Evolutionary conservation across 768 basidiomycete genomes (phyloP).

Genomic region (Tricholoma saponaceum): DNA sequence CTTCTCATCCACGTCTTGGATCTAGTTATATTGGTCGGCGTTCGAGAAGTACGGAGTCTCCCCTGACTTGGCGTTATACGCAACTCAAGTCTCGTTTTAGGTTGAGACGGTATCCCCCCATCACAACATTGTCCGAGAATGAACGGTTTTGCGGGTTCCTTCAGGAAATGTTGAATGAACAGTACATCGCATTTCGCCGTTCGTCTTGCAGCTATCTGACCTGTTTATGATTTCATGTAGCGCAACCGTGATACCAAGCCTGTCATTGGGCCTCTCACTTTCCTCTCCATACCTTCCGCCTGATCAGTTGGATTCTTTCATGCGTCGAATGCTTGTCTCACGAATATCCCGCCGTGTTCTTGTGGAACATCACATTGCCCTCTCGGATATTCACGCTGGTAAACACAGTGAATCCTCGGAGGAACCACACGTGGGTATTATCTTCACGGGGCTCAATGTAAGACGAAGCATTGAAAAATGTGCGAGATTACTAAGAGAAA

Average conservation of each 20-base stretch:
- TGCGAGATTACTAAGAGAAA: constrained; percentile 46
- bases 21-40: constrained; percentile 81
- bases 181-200: constrained; percentile 45
- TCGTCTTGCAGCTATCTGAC: constrained; percentile 2
- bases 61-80: background rate
- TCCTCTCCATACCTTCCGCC: constrained; percentile 76
- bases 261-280: constrained; percentile 81
- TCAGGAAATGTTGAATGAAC: constrained; percentile 59
- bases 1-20: constrained; percentile 4
- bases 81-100: constrained; percentile 31
- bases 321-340: constrained; percentile 88
- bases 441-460: constrained; percentile 71
- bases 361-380: constrained; percentile 83
- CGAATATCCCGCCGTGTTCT: constrained; percentile 87
- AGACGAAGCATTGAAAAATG: constrained; percentile 71
- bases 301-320: constrained; percentile 79
- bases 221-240: constrained; percentile 29
- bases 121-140: constrained; percentile 73
- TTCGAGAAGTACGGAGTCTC: constrained; percentile 64
- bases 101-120: constrained; percentile 68
- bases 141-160: constrained; percentile 75
- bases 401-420: constrained; percentile 27
- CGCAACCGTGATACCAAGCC: constrained; percentile 73
- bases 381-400: constrained; percentile 56
- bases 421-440: constrained; percentile 78